A percentile compares a stretch with the other conserved stretches of the same genome.
Conservation (phyloP, 2,329 filamentous ascomycete species). For the Phialophora verrucosa region DNA sequence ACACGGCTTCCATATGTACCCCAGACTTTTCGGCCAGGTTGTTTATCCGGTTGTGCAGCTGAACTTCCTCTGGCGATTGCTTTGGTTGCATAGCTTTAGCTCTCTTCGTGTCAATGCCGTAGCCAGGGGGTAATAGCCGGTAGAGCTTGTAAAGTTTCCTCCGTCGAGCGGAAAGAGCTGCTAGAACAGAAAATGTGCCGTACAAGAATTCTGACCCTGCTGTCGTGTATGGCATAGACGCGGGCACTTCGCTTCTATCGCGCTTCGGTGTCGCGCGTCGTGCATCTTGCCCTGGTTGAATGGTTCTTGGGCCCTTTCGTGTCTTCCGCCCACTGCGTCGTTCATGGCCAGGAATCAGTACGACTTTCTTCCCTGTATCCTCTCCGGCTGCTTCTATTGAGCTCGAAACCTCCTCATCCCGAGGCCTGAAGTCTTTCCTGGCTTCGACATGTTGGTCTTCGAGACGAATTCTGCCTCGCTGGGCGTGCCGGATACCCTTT, state of each 20-base stretch:
- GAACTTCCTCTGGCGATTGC: slow-evolving; percentile 5
- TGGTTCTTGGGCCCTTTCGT: slow-evolving; percentile 10
- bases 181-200: slow-evolving; percentile 78
- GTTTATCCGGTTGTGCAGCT: slow-evolving; percentile 23
- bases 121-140: slow-evolving; percentile 52
- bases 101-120: slow-evolving; percentile 16
- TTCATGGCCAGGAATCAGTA: slow-evolving; percentile 19
- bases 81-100: slow-evolving; percentile 9
- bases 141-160: slow-evolving; percentile 86
- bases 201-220: slow-evolving; percentile 92
- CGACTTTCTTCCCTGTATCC: slow-evolving; percentile 5
- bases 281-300: slow-evolving; percentile 13
- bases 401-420: background rate
- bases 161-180: slow-evolving; percentile 71
- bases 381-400: background rate
- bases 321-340: slow-evolving; percentile 15
- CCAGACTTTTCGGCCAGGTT: slow-evolving; percentile 24
- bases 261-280: background rate
- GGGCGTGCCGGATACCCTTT: slow-evolving; percentile 63
- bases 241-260: slow-evolving; percentile 4
- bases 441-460: slow-evolving; percentile 19
- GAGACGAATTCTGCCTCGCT: slow-evolving; percentile 19
- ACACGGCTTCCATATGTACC: slow-evolving; percentile 23
- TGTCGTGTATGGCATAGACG: slow-evolving; percentile 73
- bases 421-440: background rate